phyloP scores from a whole-genome alignment of 345 rosid genomes.

The Bretschneidera sinensis region DNA sequence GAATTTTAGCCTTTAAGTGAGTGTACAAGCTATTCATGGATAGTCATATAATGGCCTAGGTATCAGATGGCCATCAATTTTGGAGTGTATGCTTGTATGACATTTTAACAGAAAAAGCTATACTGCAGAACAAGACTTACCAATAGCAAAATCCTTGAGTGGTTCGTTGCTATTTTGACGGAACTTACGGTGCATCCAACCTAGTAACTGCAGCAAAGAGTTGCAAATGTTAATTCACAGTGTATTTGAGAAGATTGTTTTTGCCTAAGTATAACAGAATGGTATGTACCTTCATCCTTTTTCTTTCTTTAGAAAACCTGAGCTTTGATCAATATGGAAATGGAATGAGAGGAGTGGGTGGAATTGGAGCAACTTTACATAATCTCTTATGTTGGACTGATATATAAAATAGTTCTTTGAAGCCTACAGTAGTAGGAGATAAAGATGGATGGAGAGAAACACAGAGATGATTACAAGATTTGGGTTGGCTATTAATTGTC shows the following conservation, averaged over 20 bases:
- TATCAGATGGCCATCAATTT: too few species aligned
- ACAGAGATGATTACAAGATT: constrained; percentile 49
- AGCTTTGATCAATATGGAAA: constrained; percentile 19
- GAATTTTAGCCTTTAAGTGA: too few species aligned
- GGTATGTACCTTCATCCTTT: constrained; percentile 52
- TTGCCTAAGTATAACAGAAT: not conserved
- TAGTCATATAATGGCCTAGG: too few species aligned
- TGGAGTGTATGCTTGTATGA: not conserved
- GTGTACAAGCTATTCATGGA: too few species aligned
- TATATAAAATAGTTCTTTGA: constrained; percentile 13
- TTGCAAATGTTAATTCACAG: not conserved
- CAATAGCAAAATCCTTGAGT: constrained; percentile 50
- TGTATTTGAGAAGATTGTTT: not conserved
- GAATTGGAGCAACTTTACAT: constrained; percentile 23
- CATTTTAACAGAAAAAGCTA: not conserved
- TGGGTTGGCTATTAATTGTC: constrained; percentile 31
- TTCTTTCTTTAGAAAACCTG: constrained; percentile 16
- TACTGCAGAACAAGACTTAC: constrained; percentile 26
- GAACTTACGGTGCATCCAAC: constrained; percentile 87
- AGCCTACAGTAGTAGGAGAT: constrained; percentile 18
- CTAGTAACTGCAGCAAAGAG: constrained; percentile 53
- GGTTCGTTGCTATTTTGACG: constrained; percentile 57
- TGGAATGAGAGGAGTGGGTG: constrained; percentile 11
- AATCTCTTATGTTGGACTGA: constrained; percentile 12
- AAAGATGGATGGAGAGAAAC: constrained; percentile 42